Base-by-base conservation (phyloP, 495 filamentous ascomycete genomes). In the Cairneyella variabilis region DNA sequence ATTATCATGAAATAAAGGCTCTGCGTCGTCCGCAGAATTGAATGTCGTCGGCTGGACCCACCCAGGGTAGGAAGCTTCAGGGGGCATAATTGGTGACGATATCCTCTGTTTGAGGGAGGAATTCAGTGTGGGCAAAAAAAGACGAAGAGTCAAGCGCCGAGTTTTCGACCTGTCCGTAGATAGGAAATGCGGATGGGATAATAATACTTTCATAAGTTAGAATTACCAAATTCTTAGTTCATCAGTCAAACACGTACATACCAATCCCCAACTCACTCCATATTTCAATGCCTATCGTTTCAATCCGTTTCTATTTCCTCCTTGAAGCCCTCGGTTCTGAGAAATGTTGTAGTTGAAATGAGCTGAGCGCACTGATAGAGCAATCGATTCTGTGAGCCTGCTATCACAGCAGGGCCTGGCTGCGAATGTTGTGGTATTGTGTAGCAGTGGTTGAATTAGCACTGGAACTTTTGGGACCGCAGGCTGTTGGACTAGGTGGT, bases 141-240 rank as follows among this genome's bases (percentile, higher is more conserved):
- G 8, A n/a, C 27, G n/a, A n/a, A 30, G 25, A 25, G 17, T 9
- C 27, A 11, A 17, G 34, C 17, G 25, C n/a, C n/a, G 12, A 3
- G 7, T 30, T 11, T 14, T 41, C 0, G 16, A 47, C 17, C 20
- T n/a, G 21, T 14, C 22, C 2, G 23, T 7, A 27, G 25, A n/a
- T 46, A 25, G 2, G 42, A 12, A n/a, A 20, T 12, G 42, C 5
- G 20, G 21, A n/a, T 17, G 0, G 25, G 6, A 45, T n/a, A 28
- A 45, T 47, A 17, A 30, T 32, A 17, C 44, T 47, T 28, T 47
- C n/a, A 23, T 30, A 27, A 17, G 44, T 47, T 47, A 47, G 44
- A 26, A 18, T 47, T 27, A 14, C 27, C 3, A 17, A 3, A 32
- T 28, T 20, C 23, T 18, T 47, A 20, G n/a, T 47, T n/a, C 2